Evolutionary conservation across 2,329 filamentous ascomycete species (phyloP), one percentile per base, ranked within the genome.

Genomic region (Clonostachys sp.): DNA sequence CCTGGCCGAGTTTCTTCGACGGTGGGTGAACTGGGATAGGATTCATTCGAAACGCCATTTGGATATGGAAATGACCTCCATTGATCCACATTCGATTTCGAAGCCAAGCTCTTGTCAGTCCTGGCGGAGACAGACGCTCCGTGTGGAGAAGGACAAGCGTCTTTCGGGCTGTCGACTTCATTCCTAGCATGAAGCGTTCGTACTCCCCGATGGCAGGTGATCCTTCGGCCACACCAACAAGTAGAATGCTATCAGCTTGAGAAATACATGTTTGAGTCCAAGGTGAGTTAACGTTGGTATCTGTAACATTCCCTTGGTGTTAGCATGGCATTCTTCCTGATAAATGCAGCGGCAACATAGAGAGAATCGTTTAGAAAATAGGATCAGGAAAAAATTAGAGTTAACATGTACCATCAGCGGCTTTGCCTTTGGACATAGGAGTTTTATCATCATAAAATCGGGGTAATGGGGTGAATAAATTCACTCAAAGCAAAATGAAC

Each of bases 211-310:
- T 94, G 41, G 81, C 85, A 0, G 94, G 87, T 4, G 91, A 95
- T 1, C 87, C 86, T 62, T 97, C 94, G 1, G 91, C 94, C 13
- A 97, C 71, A 1, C 91, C 94, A 30, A 99, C 90, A 9, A 99
- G 76, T 8, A 99, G 76, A 53, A 99, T 96, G 56, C 91, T 96
- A 66, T 99, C 94, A 2, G 94, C 94, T 66, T 99, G 94, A 14
- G 87, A 87, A 54, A 99, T 96, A 63, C 95, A 99, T 0, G 94
- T 97, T 60, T 96, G 91, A 1, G 95, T 99, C 94, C 94, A 99
- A 1, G 92, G 91, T 2, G 95, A 90, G 58, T 96, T 97, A 57
- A 97, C 94, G 51, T 85, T 96, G 5, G 95, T 99, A 65, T 99
- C 94, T 86, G 45, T 49, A 46, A n/a, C 51, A 44, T 14, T 16